Conservation (phyloP, 805 yeast species). For the Zygosaccharomyces bailii region DNA sequence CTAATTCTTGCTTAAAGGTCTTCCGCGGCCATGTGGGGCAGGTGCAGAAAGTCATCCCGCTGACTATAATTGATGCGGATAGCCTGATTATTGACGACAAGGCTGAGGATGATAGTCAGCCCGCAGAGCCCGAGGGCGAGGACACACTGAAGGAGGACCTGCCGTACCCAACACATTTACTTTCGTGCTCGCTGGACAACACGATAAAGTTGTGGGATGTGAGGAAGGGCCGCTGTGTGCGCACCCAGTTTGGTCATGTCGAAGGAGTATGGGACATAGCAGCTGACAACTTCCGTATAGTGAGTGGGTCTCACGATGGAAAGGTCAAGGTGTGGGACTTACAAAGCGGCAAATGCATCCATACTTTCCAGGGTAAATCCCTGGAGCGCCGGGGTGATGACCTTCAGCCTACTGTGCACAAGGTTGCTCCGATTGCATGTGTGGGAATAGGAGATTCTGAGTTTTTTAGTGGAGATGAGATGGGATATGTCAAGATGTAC, state of each 20-base stretch:
- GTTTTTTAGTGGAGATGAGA: conserved; percentile 86
- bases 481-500: conserved; percentile 81
- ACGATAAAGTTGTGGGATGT: conserved; percentile 93
- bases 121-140: conserved; percentile 16
- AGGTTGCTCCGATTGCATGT: conserved; percentile 44
- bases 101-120: conserved; percentile 23
- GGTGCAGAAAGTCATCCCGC: conserved; percentile 87
- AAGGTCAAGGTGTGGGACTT: conserved; percentile 93
- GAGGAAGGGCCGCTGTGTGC: conserved; percentile 75
- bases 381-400: conserved; percentile 14
- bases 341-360: conserved; percentile 90
- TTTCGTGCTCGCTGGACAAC: conserved; percentile 87
- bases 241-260: conserved; percentile 96
- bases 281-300: conserved; percentile 91
- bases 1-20: conserved; percentile 72
- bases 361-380: conserved; percentile 69
- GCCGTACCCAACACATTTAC: conserved; percentile 71
- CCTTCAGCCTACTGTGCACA: conserved; percentile 9
- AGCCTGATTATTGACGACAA: conserved; percentile 44
- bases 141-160: conserved; percentile 26
- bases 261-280: conserved; percentile 98
- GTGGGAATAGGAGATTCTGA: conserved; percentile 87
- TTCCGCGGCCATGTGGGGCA: conserved; percentile 92
- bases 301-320: conserved; percentile 92
- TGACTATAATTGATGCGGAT: conserved; percentile 64